Conservation (phyloP, 768 basidiomycete genomes). For the Pleurotus pulmonarius region DNA sequence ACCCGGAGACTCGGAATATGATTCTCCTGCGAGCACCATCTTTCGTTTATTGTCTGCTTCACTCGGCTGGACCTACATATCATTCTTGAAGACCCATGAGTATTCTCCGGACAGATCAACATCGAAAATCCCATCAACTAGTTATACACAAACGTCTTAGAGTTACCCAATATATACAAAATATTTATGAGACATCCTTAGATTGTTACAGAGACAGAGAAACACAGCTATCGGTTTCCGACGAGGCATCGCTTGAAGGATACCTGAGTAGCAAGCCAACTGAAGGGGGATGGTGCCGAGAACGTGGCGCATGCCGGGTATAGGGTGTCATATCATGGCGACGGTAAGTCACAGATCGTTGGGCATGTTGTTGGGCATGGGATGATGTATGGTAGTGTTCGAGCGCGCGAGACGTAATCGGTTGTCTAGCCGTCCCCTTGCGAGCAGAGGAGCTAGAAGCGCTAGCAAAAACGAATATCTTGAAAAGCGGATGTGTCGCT, state of each 20-base stretch:
- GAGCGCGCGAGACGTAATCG: not conserved
- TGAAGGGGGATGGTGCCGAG: not conserved
- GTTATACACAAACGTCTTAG: no score
- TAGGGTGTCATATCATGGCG: not conserved
- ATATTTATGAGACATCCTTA: not conserved
- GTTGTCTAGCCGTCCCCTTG: not conserved
- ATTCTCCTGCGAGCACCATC: no score
- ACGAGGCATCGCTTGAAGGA: constrained; percentile 1
- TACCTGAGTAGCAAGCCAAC: not conserved
- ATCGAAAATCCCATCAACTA: no score
- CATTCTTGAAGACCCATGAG: not conserved
- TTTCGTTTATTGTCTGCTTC: no score
- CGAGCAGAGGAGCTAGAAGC: not conserved
- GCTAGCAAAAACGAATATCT: not conserved
- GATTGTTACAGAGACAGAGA: not conserved
- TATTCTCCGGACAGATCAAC: no score
- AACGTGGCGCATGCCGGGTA: not conserved
- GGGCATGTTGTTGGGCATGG: not conserved
- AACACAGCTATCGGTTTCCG: constrained; percentile 2
- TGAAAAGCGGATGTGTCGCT: not conserved
- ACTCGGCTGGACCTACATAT: not conserved
- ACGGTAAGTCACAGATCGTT: not conserved
- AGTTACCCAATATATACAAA: no score
- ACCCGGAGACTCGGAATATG: no score
- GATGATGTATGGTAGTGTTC: not conserved